Evolutionary conservation across 1,139 yeast species (phyloP).

Genomic region (Lodderomyces margitis): DNA sequence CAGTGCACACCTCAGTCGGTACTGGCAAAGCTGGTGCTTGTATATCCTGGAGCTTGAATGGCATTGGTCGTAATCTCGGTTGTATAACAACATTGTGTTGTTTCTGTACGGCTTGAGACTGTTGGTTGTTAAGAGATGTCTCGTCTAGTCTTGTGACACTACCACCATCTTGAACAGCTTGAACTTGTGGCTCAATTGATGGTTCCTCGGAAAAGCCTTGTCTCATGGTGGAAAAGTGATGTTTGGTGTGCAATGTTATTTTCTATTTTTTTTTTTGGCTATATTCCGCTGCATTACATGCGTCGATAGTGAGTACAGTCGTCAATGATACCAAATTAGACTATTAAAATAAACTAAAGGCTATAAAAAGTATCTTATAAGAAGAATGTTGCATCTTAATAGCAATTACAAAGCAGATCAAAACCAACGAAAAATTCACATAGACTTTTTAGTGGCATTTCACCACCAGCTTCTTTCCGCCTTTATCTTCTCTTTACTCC

Average conservation of each 20-base stretch:
- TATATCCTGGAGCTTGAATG: slow-evolving; percentile 38
- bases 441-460: not conserved
- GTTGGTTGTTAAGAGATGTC: slow-evolving; percentile 11
- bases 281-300: too few species aligned
- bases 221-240: slow-evolving; percentile 4
- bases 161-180: slow-evolving; percentile 10
- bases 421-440: not conserved
- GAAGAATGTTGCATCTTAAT: too few species aligned
- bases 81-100: slow-evolving; percentile 35
- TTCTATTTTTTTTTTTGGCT: not conserved
- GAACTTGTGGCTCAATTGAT: slow-evolving; percentile 26
- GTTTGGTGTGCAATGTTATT: not conserved
- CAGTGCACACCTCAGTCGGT: slow-evolving; percentile 11
- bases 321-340: too few species aligned
- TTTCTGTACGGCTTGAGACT: slow-evolving; percentile 23
- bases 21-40: slow-evolving; percentile 10
- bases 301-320: too few species aligned
- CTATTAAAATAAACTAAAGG: too few species aligned
- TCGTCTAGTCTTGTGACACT: slow-evolving; percentile 1
- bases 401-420: too few species aligned
- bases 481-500: slow-evolving; percentile 12
- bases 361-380: too few species aligned
- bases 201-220: slow-evolving; percentile 16
- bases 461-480: slow-evolving; percentile 13
- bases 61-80: slow-evolving; percentile 48